phyloP scores from a whole-genome alignment of 345 rosid species.

The Pistacia atlantica region DNA sequence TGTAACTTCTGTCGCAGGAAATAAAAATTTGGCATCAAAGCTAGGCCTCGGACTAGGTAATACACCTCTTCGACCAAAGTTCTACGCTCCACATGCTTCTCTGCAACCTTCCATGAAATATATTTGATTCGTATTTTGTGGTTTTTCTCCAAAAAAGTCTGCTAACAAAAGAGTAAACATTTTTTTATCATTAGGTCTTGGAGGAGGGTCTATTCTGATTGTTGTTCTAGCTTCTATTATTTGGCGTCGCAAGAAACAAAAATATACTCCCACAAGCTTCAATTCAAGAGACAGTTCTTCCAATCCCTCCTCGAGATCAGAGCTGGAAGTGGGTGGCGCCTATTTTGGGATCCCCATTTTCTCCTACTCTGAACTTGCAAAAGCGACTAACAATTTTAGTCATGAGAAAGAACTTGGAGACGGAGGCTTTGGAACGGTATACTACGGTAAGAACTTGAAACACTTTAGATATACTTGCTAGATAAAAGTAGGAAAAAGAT shows the following conservation, averaged over 20 bases:
- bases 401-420: slow-evolving; percentile 54
- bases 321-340: slow-evolving; percentile 33
- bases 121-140: not conserved
- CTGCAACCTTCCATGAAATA: too few species aligned
- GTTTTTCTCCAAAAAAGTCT: not conserved
- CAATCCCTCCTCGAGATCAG: slow-evolving; percentile 33
- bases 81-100: not conserved
- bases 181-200: slow-evolving; percentile 31
- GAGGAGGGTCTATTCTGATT: slow-evolving; percentile 37
- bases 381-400: slow-evolving; percentile 57
- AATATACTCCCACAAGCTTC: slow-evolving; percentile 22
- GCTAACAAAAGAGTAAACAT: not conserved
- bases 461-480: not conserved
- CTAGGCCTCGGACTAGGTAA: slow-evolving; percentile 40
- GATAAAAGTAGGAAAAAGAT: not conserved
- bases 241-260: slow-evolving; percentile 24
- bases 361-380: slow-evolving; percentile 58
- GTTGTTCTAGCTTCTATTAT: slow-evolving; percentile 17
- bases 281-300: slow-evolving; percentile 26
- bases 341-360: slow-evolving; percentile 54
- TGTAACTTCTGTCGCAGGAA: slow-evolving; percentile 28
- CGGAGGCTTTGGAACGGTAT: slow-evolving; percentile 79
- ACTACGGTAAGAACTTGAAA: slow-evolving; percentile 47
- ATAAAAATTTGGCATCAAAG: not conserved
- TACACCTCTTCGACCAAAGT: not conserved